Base-by-base conservation (phyloP, 495 filamentous ascomycete genomes). In the Podospora comata region DNA sequence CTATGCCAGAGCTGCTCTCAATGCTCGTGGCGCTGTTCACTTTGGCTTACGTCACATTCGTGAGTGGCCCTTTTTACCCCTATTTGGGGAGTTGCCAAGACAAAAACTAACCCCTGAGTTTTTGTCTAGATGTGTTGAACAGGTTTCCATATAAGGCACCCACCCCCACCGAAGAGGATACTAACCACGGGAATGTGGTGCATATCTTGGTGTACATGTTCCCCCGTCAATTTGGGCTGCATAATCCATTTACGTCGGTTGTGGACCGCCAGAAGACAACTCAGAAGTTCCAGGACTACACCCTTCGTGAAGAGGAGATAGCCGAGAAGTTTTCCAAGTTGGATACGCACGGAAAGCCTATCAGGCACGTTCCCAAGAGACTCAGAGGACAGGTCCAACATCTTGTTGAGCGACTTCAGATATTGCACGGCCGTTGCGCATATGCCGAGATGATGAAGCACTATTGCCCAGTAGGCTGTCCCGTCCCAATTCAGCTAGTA, bases 131-230 rank as follows among this genome's bases (percentile, higher is more conserved):
- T 79, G 90, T 94, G 1, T 79, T 99, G 19, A 97, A 94, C 77
- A 89, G 93, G 1, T 91, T 85, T 73, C 79, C 84, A 0, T 79
- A 86, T 66, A 70, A 59, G 18, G n/a, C 56, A 1, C 56, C 70
- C 1, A 23, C 67, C 3, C 64, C 69, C 4, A 62, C n/a, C 6
- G 70, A 60, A 53, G 54, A 32, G 0, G 34, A 75, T 5, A 73
- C 80, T 6, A 83, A 85, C 62, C 74, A 76, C n/a, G 71, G 79
- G 3, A 83, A 90, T 63, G 91, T 88, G 0, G 73, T 89, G 6
- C 92, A 90, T 67, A 79, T 97, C 28, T 86, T 97, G 86, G 93
- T 92, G 79, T 94, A 99, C 76, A 88, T 99, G 1, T 99, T 99
- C 70, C 95, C 95, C 34, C 84, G 90, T 20, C 93, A 98, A 75